Conservation (phyloP, 345 rosid species). For the Ailanthus altissimus region DNA sequence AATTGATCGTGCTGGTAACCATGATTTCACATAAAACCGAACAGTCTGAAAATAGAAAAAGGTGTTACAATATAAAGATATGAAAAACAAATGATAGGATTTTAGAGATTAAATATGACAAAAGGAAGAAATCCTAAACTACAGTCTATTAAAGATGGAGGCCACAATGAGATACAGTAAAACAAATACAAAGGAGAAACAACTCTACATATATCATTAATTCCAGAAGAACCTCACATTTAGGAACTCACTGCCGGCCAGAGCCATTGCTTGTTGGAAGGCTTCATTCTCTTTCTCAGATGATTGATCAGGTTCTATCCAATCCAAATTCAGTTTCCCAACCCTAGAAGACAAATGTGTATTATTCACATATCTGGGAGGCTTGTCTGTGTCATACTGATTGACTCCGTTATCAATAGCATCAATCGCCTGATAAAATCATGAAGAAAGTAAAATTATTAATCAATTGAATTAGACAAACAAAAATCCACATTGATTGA, state of each 20-base stretch:
- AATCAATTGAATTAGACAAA: neutral
- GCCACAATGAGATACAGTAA: neutral
- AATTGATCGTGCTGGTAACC: constrained; percentile 89
- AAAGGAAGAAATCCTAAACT: neutral
- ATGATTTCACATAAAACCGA: constrained; percentile 68
- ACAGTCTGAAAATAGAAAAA: constrained; percentile 52
- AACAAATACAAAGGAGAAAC: neutral
- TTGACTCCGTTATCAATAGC: constrained; percentile 88
- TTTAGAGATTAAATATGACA: neutral
- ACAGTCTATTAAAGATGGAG: neutral
- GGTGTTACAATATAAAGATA: constrained; percentile 6
- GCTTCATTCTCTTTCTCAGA: constrained; percentile 85
- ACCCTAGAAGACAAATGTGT: constrained; percentile 83
- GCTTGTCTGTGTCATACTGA: constrained; percentile 74
- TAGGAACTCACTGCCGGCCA: constrained; percentile 82
- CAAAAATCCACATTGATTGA: neutral
- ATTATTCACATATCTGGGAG: constrained; percentile 85
- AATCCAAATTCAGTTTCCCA: constrained; percentile 84
- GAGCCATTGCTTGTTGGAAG: constrained; percentile 71
- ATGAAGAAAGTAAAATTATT: constrained; percentile 9
- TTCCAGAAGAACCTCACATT: constrained; percentile 51
- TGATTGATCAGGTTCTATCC: constrained; percentile 92
- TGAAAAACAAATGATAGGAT: neutral
- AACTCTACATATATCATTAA: neutral
- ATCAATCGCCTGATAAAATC: constrained; percentile 62